Evolutionary conservation across 202 grass and related monocot genomes (phyloP), one percentile per base, ranked within the genome.

Genomic region (Carex arenaria): DNA sequence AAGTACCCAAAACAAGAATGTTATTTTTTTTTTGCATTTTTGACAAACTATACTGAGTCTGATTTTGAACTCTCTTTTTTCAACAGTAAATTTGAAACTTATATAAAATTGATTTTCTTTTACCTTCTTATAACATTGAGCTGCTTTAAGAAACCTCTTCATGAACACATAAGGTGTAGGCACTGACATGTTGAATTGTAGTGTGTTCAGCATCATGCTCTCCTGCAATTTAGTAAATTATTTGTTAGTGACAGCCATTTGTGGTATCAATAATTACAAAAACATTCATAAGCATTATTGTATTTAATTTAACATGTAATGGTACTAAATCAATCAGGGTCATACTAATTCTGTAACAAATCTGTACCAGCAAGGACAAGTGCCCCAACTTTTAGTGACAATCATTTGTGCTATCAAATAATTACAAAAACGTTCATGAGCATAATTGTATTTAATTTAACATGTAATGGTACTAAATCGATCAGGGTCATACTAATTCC

Each of bases 101-200:
- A 3, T 23, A 81, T 45, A 81, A 17, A 31, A 31, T 57, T 59
- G 28, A 36, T 57, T 1, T 47, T 71, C 36, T 78, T 57, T 79
- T 85, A 98, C 95, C 95, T 93, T 91, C 82, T 83, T 91, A 78
- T 98, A 87, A 71, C 84, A 89, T 30, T 91, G 47, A 83, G 95
- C 90, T 72, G 86, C 89, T 87, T 95, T 95, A 23, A 95, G 89
- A 79, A 93, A 98, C 83, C 92, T 93, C 59, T 85, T 93, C 95
- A 98, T 93, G 77, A 98, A 95, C 81, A 87, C 92, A 64, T 90
- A 98, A 55, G 90, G 90, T 23, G 95, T 98, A 1, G 90, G 95
- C 20, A 98, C 92, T 0, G 95, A 98, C 95, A 98, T 87, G 72
- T 91, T 89, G 66, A 98, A 98, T 47, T 90, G 82, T 1, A 98